Base-by-base conservation (phyloP, 495 filamentous ascomycete genomes). In the Aspergillus mulundensis region DNA sequence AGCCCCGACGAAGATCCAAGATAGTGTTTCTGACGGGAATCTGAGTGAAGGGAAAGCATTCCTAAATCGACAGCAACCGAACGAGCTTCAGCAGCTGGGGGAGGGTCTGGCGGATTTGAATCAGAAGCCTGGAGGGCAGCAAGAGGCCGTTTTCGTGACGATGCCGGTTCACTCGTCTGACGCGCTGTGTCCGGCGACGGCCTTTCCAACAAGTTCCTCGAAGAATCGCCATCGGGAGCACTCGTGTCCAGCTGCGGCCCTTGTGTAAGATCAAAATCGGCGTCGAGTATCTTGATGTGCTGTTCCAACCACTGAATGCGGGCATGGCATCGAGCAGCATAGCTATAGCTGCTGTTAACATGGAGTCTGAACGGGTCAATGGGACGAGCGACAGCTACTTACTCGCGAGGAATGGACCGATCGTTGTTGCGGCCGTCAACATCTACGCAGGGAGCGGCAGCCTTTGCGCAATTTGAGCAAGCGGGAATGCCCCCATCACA, bases 401-500 rank as follows among this genome's bases (percentile, higher is more conserved):
- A 36, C 32, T 64, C 61, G 40, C 64, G 59, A 1, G 64, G 61
- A 19, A 67, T 62, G n/a, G 54, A 60, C 23, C 61, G 30, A 14
- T 59, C 62, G 38, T 61, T 61, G 50, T 66, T 62, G 28, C 63
- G 61, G 18, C 52, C 50, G 39, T 67, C 62, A 8, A 63, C 60
- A 56, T 66, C 65, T 7, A 63, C 56, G 46, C 59, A 62, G 12
- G 55, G 47, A 12, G 66, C 57, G 7, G 53, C 61, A 41, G 64
- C 61, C 23, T 61, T 57, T 11, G 61, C 57, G 45, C 64, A 67
- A 47, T 64, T 64, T 18, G 57, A 48, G 47, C 64, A 67, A 5
- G 64, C 61, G 19, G 64, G 64, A 36, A 62, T 62, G 8, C 58
- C 49, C 16, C 64, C 64, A 62, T 67, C 64, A 39, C 64, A 67